Conservation (phyloP, 2,329 filamentous ascomycete species). For the Stachybotrys chartarum region DNA sequence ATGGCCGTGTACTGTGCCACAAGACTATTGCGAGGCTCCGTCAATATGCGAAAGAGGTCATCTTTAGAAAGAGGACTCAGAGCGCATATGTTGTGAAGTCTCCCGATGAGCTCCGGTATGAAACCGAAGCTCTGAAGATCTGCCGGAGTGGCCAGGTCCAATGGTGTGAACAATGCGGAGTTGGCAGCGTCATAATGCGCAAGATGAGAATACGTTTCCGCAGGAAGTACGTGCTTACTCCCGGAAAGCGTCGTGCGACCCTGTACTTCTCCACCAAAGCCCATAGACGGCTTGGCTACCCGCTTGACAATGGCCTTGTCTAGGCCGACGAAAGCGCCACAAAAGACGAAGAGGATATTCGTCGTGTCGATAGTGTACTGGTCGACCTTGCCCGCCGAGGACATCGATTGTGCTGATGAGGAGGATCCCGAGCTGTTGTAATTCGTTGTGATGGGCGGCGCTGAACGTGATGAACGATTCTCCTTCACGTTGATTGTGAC, state of each 20-base stretch:
- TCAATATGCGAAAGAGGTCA: conserved; percentile 78
- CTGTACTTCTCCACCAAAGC: conserved; percentile 80
- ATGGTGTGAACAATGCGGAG: conserved; percentile 40
- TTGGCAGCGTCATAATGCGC: conserved; percentile 41
- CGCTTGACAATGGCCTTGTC: conserved; percentile 82
- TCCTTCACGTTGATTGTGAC: conserved; percentile 86
- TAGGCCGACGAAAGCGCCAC: conserved; percentile 87
- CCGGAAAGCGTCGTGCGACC: conserved; percentile 40
- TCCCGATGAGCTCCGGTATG: conserved; percentile 93
- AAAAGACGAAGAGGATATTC: conserved; percentile 96
- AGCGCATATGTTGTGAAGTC: conserved; percentile 83
- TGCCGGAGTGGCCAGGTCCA: conserved; percentile 67
- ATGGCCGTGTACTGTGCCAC: conserved; percentile 83
- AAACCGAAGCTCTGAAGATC: conserved; percentile 83
- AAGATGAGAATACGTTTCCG: conserved; percentile 49
- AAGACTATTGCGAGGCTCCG: conserved; percentile 83
- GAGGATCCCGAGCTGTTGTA: conserved; percentile 37
- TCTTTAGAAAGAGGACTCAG: conserved; percentile 64
- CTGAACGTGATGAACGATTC: conserved; percentile 51
- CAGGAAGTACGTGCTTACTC: conserved; percentile 54
- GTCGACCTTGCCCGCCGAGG: conserved; percentile 45
- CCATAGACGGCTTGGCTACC: conserved; percentile 79
- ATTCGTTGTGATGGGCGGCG: conserved; percentile 45
- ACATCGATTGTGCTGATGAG: conserved; percentile 36
- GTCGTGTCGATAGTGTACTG: conserved; percentile 79